Evolutionary conservation across 176 grass and related monocot species (phyloP), one percentile per base, ranked within the genome.

Genomic region (Oryza coarctata): DNA sequence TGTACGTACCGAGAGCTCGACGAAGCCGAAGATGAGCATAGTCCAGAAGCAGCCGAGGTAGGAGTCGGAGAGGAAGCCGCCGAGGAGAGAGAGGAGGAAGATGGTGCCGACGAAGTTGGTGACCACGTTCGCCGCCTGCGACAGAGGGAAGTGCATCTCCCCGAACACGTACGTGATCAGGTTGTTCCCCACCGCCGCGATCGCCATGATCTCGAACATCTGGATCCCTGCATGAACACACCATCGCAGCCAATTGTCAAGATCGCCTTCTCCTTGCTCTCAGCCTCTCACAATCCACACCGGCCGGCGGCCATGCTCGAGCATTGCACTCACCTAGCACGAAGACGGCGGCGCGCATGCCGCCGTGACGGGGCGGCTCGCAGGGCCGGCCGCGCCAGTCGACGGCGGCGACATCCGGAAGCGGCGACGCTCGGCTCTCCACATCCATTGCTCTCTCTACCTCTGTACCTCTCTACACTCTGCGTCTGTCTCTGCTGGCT

Each of bases 161-260:
- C 94, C 92, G 67, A 95, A 98, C 52, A 95, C 95, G 91, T 98
- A 98, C n/a, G 95, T 98, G 83, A 98, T 95, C 0, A 98, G 90
- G 77, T 95, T 98, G 86, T 98, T 98, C 45, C 95, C 95, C 85
- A 98, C 95, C 66, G 95, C 92, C 79, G 95, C 95, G 70, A 95
- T 98, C 55, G 90, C 90, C 92, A 95, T 98, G 88, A 98, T 98
- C 80, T 98, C 95, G 73, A 98, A 91, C 65, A 84, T 90, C 86
- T 98, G 95, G 65, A 95, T 88, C 10, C 95, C 95, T 98, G 84
- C 76, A 80, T 30, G 3, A 1, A 1, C 8, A 23, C 74, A 36
- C 17, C 2, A 9, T 3, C 63, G 6, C 12, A 10, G n/a, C 71
- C 71, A 33, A 73, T 31, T 8, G n/a, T 12, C 7, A 1, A 2